phyloP scores from a whole-genome alignment of 371 early-diverging fungal genomes.

The Syncephalastrum racemosum region DNA sequence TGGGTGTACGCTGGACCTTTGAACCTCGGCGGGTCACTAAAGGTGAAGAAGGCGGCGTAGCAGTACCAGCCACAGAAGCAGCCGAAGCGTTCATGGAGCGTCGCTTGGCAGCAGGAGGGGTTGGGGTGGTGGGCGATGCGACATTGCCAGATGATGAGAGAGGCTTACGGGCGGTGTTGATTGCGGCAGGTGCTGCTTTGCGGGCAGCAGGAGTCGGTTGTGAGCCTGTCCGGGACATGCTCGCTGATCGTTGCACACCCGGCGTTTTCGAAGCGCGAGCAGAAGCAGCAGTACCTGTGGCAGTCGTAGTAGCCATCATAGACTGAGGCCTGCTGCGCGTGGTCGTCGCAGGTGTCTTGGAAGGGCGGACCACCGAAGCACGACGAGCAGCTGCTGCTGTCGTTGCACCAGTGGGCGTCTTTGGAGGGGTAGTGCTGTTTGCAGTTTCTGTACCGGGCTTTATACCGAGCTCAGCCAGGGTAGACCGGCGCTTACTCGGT shows the following conservation, averaged over 20 bases:
- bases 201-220: slow-evolving; percentile 6
- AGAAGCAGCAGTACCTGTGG: slow-evolving; percentile 17
- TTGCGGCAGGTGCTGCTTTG: slow-evolving; percentile 19
- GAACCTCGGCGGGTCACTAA: slow-evolving; percentile 1
- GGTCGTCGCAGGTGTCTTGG: slow-evolving; percentile 15
- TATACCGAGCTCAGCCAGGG: slow-evolving; percentile 41
- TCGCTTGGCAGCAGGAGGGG: slow-evolving; percentile 22
- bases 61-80: slow-evolving; percentile 11
- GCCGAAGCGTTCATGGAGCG: slow-evolving; percentile 19
- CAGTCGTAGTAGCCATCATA: slow-evolving; percentile 15
- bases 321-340: slow-evolving; percentile 15
- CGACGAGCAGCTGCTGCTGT: slow-evolving; percentile 12
- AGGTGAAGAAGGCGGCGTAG: slow-evolving; percentile 3
- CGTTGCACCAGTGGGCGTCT: slow-evolving; percentile 15
- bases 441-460: slow-evolving; percentile 21
- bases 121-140: slow-evolving; percentile 10
- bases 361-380: slow-evolving; percentile 15
- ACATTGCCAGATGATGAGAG: slow-evolving; percentile 17
- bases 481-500: slow-evolving; percentile 27
- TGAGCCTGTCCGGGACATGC: slow-evolving; percentile 5
- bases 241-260: slow-evolving; percentile 21
- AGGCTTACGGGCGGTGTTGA: slow-evolving; percentile 15
- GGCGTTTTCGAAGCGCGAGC: slow-evolving; percentile 7
- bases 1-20: slow-evolving; percentile 18
- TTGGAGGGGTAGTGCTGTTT: slow-evolving; percentile 16